Evolutionary conservation across 352 stramenopile genomes (phyloP), one percentile per base, ranked within the genome.

Genomic region (Aphanomyces stellatus): DNA sequence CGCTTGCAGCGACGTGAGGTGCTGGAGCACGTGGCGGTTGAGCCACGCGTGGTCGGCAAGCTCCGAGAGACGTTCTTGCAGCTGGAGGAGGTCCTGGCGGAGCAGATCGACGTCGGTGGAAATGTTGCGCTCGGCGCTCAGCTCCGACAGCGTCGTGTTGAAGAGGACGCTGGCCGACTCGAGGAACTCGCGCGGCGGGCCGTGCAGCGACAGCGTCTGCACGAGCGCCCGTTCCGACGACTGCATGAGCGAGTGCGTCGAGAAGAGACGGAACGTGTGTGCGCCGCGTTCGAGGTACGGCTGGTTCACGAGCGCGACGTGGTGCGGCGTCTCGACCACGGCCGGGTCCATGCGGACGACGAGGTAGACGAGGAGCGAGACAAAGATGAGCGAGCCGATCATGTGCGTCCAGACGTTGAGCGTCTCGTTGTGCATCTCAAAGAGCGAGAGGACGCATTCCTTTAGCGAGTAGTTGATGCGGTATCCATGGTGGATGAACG

Each of bases 361-460:
- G 8, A 51, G 33, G 55, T 46, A 64, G 8, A 80, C 49, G 74
- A 93, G 89, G 70, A 93, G 80, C 62, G 74, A 74, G 37, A 88
- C 69, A 59, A 95, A 95, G 73, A 91, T 89, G 68, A 91, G 81
- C 53, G 82, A 90, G 40, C 86, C 86, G 25, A 92, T 74, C 59
- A 91, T 87, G 70, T 95, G 86, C 65, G 84, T 93, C 86, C 86
- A 95, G n/a, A 95, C 82, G 65, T 95, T 95, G 41, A 91, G 74
- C 53, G 86, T 95, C 71, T 95, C 86, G 65, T 95, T 95, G 75
- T 95, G 86, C 65, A 93, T 73, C 75, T 95, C 78, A 62, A 95
- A 91, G 69, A 95, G 74, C 48, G 81, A 91, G 27, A 81, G 37
- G 53, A 91, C 81, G 60, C 86, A 93, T 68, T 91, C 86, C 49